phyloP scores from a whole-genome alignment of 305 asterid genomes.

The Salvia sclarea region DNA sequence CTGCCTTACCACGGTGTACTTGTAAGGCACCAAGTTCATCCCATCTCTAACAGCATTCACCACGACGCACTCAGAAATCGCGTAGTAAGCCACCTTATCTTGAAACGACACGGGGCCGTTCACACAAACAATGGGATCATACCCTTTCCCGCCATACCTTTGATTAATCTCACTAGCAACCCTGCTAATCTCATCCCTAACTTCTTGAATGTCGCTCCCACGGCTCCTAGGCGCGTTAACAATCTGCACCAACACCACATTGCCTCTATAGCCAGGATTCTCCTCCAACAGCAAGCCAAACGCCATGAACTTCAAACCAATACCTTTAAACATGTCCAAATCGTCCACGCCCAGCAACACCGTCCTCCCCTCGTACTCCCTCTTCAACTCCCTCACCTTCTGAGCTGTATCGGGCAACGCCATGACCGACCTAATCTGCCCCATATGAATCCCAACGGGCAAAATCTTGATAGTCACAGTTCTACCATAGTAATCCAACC shows the following conservation, averaged over 20 bases:
- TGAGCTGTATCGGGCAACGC: constrained; percentile 41
- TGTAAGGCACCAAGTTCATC: constrained; percentile 78
- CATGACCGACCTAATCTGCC: constrained; percentile 47
- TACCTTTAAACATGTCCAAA: constrained; percentile 76
- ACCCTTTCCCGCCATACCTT: constrained; percentile 46
- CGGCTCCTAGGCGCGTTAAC: constrained; percentile 66
- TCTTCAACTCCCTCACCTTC: constrained; percentile 46
- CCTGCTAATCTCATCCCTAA: constrained; percentile 50
- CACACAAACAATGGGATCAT: constrained; percentile 68
- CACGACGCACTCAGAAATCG: constrained; percentile 70
- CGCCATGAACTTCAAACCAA: constrained; percentile 64
- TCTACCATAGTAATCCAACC: constrained; percentile 67
- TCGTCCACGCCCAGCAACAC: constrained; percentile 76
- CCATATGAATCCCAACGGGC: constrained; percentile 69
- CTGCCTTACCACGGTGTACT: constrained; percentile 67
- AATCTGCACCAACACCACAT: constrained; percentile 63
- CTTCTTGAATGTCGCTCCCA: constrained; percentile 66
- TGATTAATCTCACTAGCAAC: constrained; percentile 52
- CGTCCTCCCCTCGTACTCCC: constrained; percentile 44
- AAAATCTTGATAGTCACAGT: constrained; percentile 63
- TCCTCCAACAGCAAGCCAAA: constrained; percentile 59
- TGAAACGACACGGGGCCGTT: constrained; percentile 56
- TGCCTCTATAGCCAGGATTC: constrained; percentile 49
- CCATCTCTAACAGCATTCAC: constrained; percentile 91
- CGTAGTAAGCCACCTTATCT: constrained; percentile 63